phyloP scores from a whole-genome alignment of 495 filamentous ascomycete genomes.

The Amorphotheca resinae region DNA sequence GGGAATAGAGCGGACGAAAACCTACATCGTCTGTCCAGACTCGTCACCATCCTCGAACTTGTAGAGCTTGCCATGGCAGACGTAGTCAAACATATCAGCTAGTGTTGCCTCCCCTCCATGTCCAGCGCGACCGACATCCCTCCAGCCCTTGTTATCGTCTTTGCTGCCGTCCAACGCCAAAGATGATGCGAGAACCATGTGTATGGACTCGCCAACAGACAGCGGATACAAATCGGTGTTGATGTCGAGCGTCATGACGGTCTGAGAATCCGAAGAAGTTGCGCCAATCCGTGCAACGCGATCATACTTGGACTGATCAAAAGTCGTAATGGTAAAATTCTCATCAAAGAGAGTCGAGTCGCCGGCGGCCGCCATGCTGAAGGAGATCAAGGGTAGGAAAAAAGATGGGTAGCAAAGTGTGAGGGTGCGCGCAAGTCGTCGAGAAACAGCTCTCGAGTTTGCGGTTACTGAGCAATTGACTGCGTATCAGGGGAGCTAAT shows the following conservation, averaged over 20 bases:
- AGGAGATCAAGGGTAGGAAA: neutral
- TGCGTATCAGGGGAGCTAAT: too few species aligned
- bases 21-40: constrained; percentile 70
- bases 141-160: constrained; percentile 61
- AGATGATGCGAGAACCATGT: constrained; percentile 69
- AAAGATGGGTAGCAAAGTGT: neutral
- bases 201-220: constrained; percentile 54
- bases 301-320: constrained; percentile 85
- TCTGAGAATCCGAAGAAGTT: constrained; percentile 54
- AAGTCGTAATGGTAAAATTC: constrained; percentile 64
- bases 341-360: constrained; percentile 91
- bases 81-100: constrained; percentile 91
- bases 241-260: constrained; percentile 76
- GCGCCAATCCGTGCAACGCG: constrained; percentile 73
- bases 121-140: constrained; percentile 49
- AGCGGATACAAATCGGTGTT: constrained; percentile 87
- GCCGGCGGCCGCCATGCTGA: constrained; percentile 37
- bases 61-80: constrained; percentile 96
- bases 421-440: too few species aligned
- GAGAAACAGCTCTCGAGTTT: too few species aligned
- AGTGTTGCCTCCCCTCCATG: constrained; percentile 54
- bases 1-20: neutral
- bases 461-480: too few species aligned
- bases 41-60: constrained; percentile 80
- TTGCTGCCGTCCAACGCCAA: constrained; percentile 75